phyloP scores from a whole-genome alignment of 2,329 filamentous ascomycete species.

The Trichoderma simmonsii region DNA sequence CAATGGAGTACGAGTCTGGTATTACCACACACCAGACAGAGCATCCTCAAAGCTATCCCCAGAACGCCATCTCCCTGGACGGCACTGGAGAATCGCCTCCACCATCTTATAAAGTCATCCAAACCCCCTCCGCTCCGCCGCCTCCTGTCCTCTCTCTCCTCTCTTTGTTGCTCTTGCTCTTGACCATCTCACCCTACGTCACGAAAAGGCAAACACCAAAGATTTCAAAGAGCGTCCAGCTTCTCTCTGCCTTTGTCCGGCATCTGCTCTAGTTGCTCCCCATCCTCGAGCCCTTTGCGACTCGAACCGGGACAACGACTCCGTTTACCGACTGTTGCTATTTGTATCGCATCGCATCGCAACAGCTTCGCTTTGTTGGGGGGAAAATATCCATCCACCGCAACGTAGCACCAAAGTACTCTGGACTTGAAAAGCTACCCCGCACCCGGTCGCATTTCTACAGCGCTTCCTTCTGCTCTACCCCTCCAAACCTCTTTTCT shows the following conservation, averaged over 20 bases:
- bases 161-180: background rate
- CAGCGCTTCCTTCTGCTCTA: constrained; percentile 1
- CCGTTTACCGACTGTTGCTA: background rate
- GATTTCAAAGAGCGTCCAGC: background rate
- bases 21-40: background rate
- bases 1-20: background rate
- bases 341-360: background rate
- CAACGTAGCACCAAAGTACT: constrained; percentile 9
- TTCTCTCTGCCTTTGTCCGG: background rate
- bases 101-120: constrained; percentile 19
- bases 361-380: background rate
- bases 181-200: background rate
- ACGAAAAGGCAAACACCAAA: background rate
- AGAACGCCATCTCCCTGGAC: background rate
- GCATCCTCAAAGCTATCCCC: constrained; percentile 4
- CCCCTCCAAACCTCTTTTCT: constrained; percentile 7
- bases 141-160: background rate
- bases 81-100: constrained; percentile 17
- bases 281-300: background rate
- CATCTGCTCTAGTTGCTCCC: background rate
- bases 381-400: background rate
- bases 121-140: constrained; percentile 9
- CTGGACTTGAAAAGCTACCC: constrained; percentile 13
- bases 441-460: constrained; percentile 12
- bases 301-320: background rate